Evolutionary conservation across 495 filamentous ascomycete species (phyloP).

Genomic region (Xylaria scruposa): DNA sequence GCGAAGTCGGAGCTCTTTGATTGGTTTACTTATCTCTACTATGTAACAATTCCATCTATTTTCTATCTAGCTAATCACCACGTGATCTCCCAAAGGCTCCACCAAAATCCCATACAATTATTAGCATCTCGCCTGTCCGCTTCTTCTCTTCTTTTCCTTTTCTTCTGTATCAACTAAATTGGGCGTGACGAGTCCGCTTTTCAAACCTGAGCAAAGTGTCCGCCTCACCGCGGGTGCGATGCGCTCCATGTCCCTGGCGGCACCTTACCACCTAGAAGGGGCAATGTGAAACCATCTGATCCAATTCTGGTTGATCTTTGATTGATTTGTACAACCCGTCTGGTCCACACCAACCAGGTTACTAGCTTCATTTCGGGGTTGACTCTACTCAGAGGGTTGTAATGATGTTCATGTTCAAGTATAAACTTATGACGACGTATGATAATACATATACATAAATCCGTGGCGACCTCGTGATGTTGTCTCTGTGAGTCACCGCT

Average conservation of each 20-base stretch:
- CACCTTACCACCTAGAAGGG: conserved; percentile 62
- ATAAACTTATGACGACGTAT: background rate
- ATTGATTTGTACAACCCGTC: conserved; percentile 25
- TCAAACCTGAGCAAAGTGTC: conserved; percentile 42
- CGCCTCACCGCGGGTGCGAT: conserved; percentile 49
- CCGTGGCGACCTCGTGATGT: background rate
- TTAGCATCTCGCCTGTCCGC: background rate
- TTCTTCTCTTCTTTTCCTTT: conserved; percentile 29
- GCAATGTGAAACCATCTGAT: conserved; percentile 66
- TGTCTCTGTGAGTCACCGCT: background rate
- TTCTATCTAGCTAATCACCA: background rate
- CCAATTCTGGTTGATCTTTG: conserved; percentile 51
- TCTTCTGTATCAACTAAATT: conserved; percentile 63
- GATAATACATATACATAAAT: background rate
- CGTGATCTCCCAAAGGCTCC: background rate
- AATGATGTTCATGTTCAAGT: background rate
- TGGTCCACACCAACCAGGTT: background rate
- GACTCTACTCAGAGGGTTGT: background rate
- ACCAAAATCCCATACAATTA: background rate
- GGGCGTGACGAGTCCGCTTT: conserved; percentile 62
- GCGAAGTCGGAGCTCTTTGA: conserved; percentile 7
- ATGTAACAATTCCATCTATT: background rate
- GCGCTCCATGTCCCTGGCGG: conserved; percentile 62
- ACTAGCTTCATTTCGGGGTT: no score
- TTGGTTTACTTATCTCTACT: background rate